Percentiles rank a stretch among this genome's conserved stretches.
phyloP scores from a whole-genome alignment of 2,329 filamentous ascomycete species.

The Cordyceps pruinosa region DNA sequence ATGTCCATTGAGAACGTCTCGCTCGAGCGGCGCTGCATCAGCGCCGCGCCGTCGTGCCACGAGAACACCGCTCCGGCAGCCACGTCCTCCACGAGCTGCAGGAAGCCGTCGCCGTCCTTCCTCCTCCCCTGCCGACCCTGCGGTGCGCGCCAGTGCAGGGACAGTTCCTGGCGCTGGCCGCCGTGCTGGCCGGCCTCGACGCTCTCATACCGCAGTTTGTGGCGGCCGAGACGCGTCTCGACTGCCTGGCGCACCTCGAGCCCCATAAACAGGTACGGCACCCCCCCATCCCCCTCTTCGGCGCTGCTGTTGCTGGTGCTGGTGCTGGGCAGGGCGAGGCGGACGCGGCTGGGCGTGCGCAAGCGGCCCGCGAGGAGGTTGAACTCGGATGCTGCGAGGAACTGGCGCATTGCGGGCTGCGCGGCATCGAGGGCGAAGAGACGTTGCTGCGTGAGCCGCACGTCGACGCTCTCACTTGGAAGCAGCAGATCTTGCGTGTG shows the following conservation, averaged over 20 bases:
- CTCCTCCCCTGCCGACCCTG: not conserved
- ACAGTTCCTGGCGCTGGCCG: conserved; percentile 45
- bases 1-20: conserved; percentile 24
- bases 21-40: conserved; percentile 20
- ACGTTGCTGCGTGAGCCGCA: conserved; percentile 34
- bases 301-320: no score
- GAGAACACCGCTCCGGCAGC: conserved; percentile 27
- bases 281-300: conserved; percentile 9
- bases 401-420: conserved; percentile 33
- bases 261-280: conserved; percentile 39
- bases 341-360: conserved; percentile 29
- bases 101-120: conserved; percentile 17
- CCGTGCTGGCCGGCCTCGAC: conserved; percentile 46
- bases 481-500: conserved; percentile 37
- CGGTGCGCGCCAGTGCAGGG: conserved; percentile 30
- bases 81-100: conserved; percentile 24
- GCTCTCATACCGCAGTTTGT: conserved; percentile 44
- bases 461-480: conserved; percentile 40
- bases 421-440: conserved; percentile 33
- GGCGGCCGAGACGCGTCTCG: conserved; percentile 35
- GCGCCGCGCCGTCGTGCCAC: conserved; percentile 26
- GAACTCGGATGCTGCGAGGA: conserved; percentile 39
- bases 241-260: conserved; percentile 45
- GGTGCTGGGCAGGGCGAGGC: conserved; percentile 26
- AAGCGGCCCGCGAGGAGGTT: conserved; percentile 36